phyloP scores from a whole-genome alignment of 2,329 filamentous ascomycete genomes.

The Stemphylium lycopersici region DNA sequence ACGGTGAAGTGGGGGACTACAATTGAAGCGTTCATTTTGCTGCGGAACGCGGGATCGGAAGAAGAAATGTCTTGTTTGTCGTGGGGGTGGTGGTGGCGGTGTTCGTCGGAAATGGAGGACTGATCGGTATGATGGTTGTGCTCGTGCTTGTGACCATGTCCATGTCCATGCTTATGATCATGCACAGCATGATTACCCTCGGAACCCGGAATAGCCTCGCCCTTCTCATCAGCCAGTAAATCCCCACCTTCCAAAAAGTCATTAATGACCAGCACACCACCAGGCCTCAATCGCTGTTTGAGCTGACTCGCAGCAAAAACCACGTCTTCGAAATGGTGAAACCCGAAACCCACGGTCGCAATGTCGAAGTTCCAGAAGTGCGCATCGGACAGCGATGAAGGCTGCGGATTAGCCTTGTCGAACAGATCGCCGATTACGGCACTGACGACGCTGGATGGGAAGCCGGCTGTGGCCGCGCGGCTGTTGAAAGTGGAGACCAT shows the following conservation, averaged over 20 bases:
- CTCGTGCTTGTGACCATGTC: slow-evolving; percentile 17
- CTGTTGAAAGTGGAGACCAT: slow-evolving; percentile 74
- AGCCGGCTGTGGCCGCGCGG: slow-evolving; percentile 50
- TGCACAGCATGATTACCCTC: slow-evolving; percentile 35
- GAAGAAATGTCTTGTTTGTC: slow-evolving; percentile 9
- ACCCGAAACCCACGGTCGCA: slow-evolving; percentile 51
- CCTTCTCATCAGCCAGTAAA: slow-evolving; percentile 34
- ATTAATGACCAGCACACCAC: slow-evolving; percentile 70
- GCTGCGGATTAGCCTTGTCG: slow-evolving; percentile 28
- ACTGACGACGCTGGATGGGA: slow-evolving; percentile 24
- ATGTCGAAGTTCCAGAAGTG: slow-evolving; percentile 52
- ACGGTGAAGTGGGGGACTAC: slow-evolving; percentile 70
- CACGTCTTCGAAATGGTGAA: slow-evolving; percentile 64
- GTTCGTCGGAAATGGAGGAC: slow-evolving; percentile 14
- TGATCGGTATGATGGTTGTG: slow-evolving; percentile 9
- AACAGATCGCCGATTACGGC: slow-evolving; percentile 48
- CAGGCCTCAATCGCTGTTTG: slow-evolving; percentile 66
- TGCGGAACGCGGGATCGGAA: slow-evolving; percentile 10
- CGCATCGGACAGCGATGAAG: slow-evolving; percentile 26
- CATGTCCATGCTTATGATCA: slow-evolving; percentile 23
- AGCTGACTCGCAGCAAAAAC: slow-evolving; percentile 64
- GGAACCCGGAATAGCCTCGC: slow-evolving; percentile 27
- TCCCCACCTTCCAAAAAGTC: slow-evolving; percentile 68
- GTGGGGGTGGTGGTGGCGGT: slow-evolving; percentile 14
- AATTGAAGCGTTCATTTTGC: slow-evolving; percentile 59